Evolutionary conservation across 1,284 basidiomycete species (phyloP), one percentile per base, ranked within the genome.

Genomic region (Leccinum fallax): DNA sequence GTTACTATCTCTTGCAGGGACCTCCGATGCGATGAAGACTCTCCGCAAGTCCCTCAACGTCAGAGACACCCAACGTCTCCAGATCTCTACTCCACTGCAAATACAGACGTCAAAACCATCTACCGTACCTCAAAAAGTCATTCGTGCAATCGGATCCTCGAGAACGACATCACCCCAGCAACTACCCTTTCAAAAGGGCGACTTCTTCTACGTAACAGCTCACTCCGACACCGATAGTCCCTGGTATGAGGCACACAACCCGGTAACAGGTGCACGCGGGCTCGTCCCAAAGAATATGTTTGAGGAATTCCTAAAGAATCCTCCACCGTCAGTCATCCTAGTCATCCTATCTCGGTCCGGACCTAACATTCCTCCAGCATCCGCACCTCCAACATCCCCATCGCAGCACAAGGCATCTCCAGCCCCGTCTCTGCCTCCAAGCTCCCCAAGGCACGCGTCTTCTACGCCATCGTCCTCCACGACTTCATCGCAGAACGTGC

Each of bases 171-270:
- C 89, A 0, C 93, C 95, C 0, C 90, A 94, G 71, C 92, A 98
- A 72, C 86, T 99, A 59, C 88, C 92, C 51, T 99, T 98, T 75
- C 83, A 87, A 67, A 92, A 93, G 77, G 97, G 97, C 65, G 97
- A 99, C 80, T 98, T 98, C 79, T 98, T 98, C 81, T 94, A 98
- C 78, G 96, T 99, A 62, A 83, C 94, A 38, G 86, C 87, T 65
- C 94, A 97, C 69, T 80, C 84, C 16, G 80, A 86, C 55, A 74
- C 79, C 52, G 73, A 81, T 26, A 83, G 80, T 6, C 76, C 80
- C 43, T 95, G 88, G 86, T 96, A 92, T 71, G 91, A 95, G 74
- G 94, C 92, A 5, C 87, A 95, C 73, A 96, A 99, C 74, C 97
- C 97, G 16, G 84, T 96, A 69, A 90, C 92, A 11, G 93, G 94